Percentiles rank a stretch among this genome's conserved stretches.
Conservation (phyloP, 306 rosid genomes). For the Canavalia ensiformis region DNA sequence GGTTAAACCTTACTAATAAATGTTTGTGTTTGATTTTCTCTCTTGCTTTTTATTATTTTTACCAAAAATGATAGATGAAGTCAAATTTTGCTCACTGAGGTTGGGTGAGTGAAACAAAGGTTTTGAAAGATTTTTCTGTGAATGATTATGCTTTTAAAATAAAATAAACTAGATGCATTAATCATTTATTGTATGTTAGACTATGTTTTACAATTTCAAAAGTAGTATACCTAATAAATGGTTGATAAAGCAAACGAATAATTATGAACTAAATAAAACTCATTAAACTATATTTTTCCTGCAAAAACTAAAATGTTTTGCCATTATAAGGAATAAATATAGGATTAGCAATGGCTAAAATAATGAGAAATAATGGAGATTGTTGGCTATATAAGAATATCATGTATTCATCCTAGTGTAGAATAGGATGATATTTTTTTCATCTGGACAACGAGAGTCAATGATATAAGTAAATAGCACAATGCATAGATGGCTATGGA, state of each 20-base stretch:
- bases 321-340: neutral
- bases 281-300: neutral
- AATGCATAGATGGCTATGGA: neutral
- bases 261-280: neutral
- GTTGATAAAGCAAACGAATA: conserved; percentile 27
- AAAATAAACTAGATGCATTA: neutral
- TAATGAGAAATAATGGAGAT: conserved; percentile 24
- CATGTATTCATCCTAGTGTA: conserved; percentile 17
- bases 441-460: conserved; percentile 13
- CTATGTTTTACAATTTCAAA: conserved; percentile 16
- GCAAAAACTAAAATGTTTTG: neutral
- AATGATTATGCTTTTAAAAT: too few species aligned
- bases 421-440: conserved; percentile 1
- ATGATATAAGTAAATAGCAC: neutral
- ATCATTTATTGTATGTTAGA: conserved; percentile 30
- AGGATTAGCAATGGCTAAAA: conserved; percentile 6
- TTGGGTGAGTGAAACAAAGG: too few species aligned
- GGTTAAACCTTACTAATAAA: too few species aligned
- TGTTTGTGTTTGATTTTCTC: too few species aligned
- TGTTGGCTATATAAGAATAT: conserved; percentile 9
- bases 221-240: neutral
- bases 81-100: too few species aligned
- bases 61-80: too few species aligned
- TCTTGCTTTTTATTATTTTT: too few species aligned
- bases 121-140: too few species aligned